Evolutionary conservation across 345 rosid genomes (phyloP).

Genomic region (Heritiera fomes): DNA sequence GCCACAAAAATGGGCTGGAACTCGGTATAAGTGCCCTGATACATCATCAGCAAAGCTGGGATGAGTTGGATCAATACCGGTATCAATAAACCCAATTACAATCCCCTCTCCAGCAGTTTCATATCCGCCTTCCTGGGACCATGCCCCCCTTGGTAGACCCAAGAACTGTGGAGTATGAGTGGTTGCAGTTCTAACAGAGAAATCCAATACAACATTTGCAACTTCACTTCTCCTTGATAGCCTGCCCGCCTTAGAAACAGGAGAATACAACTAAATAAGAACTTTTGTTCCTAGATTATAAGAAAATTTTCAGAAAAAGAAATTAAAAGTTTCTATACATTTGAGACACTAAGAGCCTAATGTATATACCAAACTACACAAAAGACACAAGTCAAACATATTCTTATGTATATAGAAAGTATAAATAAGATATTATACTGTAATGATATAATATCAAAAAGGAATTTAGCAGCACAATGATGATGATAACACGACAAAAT

Average conservation of each 20-base stretch:
- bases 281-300: background rate
- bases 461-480: constrained; percentile 30
- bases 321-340: background rate
- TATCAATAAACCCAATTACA: constrained; percentile 85
- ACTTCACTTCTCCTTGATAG: constrained; percentile 74
- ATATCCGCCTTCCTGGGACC: constrained; percentile 80
- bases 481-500: constrained; percentile 23
- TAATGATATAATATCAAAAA: constrained; percentile 10
- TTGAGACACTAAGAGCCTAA: background rate
- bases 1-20: constrained; percentile 84
- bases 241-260: constrained; percentile 57
- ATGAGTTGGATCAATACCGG: constrained; percentile 94
- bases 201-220: constrained; percentile 81
- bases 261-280: constrained; percentile 14
- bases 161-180: constrained; percentile 94
- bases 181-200: constrained; percentile 85
- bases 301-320: constrained; percentile 10
- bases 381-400: background rate
- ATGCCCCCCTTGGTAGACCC: constrained; percentile 89
- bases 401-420: background rate
- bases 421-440: background rate
- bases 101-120: constrained; percentile 88
- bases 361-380: background rate
- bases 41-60: constrained; percentile 74
- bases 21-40: constrained; percentile 60